Percentiles rank a stretch among this genome's conserved stretches.
Conservation (phyloP, 1,284 basidiomycete genomes). For the Xerocomus amazonicus region DNA sequence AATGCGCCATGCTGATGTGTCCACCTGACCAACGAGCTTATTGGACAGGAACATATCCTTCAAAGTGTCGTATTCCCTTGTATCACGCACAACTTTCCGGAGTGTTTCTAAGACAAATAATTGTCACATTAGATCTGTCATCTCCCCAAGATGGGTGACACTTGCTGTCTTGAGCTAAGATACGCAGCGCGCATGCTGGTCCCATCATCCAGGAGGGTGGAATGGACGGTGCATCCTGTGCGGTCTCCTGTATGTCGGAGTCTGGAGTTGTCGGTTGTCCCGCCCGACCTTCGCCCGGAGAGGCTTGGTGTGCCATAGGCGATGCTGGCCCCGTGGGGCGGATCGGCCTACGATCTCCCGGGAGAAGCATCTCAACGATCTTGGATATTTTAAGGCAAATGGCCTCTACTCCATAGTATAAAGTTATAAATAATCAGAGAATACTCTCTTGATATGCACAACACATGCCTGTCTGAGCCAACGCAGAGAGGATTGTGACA, state of each 20-base stretch:
- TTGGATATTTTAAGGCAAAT: constrained; percentile 10
- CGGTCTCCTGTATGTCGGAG: too few relatives aligned
- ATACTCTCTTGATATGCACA: background rate
- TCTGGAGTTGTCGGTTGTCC: too few relatives aligned
- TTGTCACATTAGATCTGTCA: background rate
- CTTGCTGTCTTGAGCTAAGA: constrained; percentile 10
- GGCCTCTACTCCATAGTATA: constrained; percentile 16
- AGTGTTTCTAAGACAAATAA: constrained; percentile 11
- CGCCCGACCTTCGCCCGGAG: too few relatives aligned
- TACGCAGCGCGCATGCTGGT: too few relatives aligned
- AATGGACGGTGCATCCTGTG: background rate
- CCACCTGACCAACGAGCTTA: constrained; percentile 8
- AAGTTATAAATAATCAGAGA: background rate
- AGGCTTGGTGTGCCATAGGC: too few relatives aligned
- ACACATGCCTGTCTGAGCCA: background rate
- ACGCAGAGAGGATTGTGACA: background rate
- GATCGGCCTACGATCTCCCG: background rate
- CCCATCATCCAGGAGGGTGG: too few relatives aligned
- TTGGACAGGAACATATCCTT: constrained; percentile 15
- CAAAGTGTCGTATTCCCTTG: constrained; percentile 12
- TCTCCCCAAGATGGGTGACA: background rate
- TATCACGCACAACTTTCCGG: background rate
- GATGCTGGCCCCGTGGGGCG: too few relatives aligned
- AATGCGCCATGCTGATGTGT: constrained; percentile 13
- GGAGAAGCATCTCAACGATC: background rate